phyloP scores from a whole-genome alignment of 306 rosid genomes.

The Nissolia schottii region DNA sequence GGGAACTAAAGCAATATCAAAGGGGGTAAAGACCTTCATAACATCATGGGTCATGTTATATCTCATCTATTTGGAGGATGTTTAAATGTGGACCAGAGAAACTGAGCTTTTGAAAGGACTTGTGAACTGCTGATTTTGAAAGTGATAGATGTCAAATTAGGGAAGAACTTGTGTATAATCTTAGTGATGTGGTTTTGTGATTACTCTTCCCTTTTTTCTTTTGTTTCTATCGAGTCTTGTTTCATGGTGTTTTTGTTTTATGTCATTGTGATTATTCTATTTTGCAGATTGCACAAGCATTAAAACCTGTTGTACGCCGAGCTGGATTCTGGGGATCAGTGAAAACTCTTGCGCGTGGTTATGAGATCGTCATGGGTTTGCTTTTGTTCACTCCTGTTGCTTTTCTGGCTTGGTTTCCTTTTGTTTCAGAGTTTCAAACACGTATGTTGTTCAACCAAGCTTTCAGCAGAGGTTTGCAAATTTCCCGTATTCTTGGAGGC shows the following conservation, averaged over 20 bases:
- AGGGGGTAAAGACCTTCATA: neutral
- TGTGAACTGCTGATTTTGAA: neutral
- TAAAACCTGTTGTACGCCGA: constrained; percentile 29
- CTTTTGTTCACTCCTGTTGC: constrained; percentile 49
- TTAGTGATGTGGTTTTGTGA: neutral
- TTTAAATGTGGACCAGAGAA: neutral
- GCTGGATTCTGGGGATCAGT: constrained; percentile 55
- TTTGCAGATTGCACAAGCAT: constrained; percentile 42
- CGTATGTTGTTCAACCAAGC: constrained; percentile 54
- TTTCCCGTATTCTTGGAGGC: constrained; percentile 48
- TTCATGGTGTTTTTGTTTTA: neutral
- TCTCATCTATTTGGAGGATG: neutral
- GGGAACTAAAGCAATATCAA: neutral
- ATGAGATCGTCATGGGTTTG: constrained; percentile 49
- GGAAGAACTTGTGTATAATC: neutral
- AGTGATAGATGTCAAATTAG: neutral
- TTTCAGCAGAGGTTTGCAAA: constrained; percentile 50
- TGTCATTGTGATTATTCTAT: neutral
- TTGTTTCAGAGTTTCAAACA: constrained; percentile 52
- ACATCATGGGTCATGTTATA: neutral
- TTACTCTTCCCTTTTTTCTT: neutral
- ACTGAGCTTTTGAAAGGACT: neutral
- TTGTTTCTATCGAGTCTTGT: neutral
- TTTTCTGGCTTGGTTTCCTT: constrained; percentile 52
- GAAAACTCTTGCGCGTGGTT: constrained; percentile 45